A percentile compares a stretch with the other conserved stretches of the same genome.
phyloP scores from a whole-genome alignment of 2,329 filamentous ascomycete species.

The Pseudogymnoascus sp. region DNA sequence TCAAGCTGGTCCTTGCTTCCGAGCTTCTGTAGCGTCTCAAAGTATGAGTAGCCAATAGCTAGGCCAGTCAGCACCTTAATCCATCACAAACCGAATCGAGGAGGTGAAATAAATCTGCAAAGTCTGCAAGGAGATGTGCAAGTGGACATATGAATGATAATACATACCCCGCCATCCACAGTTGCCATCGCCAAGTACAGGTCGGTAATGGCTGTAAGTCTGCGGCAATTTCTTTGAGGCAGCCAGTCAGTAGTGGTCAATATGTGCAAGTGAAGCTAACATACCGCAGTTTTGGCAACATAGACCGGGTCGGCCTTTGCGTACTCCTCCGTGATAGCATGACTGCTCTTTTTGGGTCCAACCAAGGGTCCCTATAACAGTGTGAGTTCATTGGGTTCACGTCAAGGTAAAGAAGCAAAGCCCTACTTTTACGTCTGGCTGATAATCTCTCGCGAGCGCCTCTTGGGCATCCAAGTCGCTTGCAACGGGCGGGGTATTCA shows the following conservation, averaged over 20 bases:
- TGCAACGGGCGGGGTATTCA: slow-evolving; percentile 14
- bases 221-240: slow-evolving; percentile 60
- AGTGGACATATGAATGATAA: slow-evolving; percentile 7
- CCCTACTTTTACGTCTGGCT: slow-evolving; percentile 48
- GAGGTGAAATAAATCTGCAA: background rate
- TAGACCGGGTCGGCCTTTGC: slow-evolving; percentile 79
- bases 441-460: slow-evolving; percentile 50
- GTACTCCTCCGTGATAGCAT: slow-evolving; percentile 75
- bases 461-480: slow-evolving; percentile 42
- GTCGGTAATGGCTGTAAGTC: slow-evolving; percentile 80
- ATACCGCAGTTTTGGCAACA: slow-evolving; percentile 77
- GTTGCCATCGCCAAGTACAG: slow-evolving; percentile 85
- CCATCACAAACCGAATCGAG: slow-evolving; percentile 10
- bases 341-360: slow-evolving; percentile 67
- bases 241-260: slow-evolving; percentile 10
- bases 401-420: background rate
- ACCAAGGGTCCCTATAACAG: slow-evolving; percentile 67
- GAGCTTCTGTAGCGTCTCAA: slow-evolving; percentile 69
- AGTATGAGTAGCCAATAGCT: slow-evolving; percentile 92
- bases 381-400: slow-evolving; percentile 23
- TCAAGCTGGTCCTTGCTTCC: slow-evolving; percentile 58
- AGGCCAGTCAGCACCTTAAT: slow-evolving; percentile 16
- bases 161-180: slow-evolving; percentile 92
- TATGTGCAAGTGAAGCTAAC: slow-evolving; percentile 26
- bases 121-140: background rate